Base-by-base conservation (phyloP, 352 stramenopile genomes). In the Globisporangium ultimum region DNA sequence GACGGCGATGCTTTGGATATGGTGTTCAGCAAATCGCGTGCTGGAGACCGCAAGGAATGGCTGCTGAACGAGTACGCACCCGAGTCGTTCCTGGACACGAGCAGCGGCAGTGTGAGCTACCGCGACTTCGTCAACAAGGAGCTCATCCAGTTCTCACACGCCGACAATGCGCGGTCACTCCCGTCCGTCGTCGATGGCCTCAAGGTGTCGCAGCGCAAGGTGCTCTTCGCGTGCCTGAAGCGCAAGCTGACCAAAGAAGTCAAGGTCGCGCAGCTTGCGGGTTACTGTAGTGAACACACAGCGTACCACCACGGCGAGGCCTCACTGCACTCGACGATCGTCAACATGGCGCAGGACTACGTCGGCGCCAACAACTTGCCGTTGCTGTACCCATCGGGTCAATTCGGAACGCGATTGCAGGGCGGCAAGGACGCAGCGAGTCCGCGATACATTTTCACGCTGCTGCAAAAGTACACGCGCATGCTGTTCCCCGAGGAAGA, bases 241-340 rank as follows among this genome's bases (percentile, higher is more conserved):
- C 91, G 97, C 50, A 99, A 99, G 66, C 84, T 99, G 2, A 99
- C 96, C 36, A 93, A 88, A 21, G 98, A 99, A 66, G 98, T 99
- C 52, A 99, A 99, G 72, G 98, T 99, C 12, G 97, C 97, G 11
- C 98, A 99, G 71, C 88, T 99, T 22, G 97, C 97, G 7, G 98
- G 98, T 42, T 99, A 99, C 67, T 96, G 98, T 45, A 97, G 91
- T 53, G 95, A 98, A 53, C 88, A 96, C 65, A 93, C 96, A 41
- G 97, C 97, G 4, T 99, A 99, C 68, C 98, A 99, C 70, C 98
- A 99, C 76, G 98, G 98, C 38, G 98, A 99, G 70, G 88, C 86
- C 48, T 99, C 96, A 18, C 77, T 99, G 9, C 91, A 98, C 56
- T 94, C 90, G 48, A 99, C 98, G 41, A 99, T 99, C 67, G 87